Evolutionary conservation across 176 grass and related monocot genomes (phyloP).

Genomic region (Urochloa ruziziensis): DNA sequence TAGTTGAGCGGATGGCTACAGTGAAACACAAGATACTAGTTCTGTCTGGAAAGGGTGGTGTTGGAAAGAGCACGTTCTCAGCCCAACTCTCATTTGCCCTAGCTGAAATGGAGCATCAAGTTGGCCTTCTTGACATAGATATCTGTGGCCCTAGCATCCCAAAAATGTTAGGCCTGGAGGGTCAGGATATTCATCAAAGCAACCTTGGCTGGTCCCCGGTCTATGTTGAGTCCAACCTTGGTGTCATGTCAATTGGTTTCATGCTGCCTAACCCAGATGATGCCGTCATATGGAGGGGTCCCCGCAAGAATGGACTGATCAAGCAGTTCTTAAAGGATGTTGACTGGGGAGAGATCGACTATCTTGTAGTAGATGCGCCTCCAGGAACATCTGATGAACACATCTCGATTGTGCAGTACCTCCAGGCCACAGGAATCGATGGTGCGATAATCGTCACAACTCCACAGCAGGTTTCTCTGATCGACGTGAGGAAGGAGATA

Average conservation of each 20-base stretch:
- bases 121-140: constrained; percentile 75
- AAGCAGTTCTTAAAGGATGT: constrained; percentile 68
- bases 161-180: constrained; percentile 71
- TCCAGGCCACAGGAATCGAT: constrained; percentile 76
- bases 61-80: constrained; percentile 80
- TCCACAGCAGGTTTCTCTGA: constrained; percentile 80
- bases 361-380: constrained; percentile 71
- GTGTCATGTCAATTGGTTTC: constrained; percentile 62
- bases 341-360: constrained; percentile 60
- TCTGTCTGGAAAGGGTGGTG: constrained; percentile 75
- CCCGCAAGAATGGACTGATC: constrained; percentile 62
- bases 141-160: constrained; percentile 75
- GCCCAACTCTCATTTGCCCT: constrained; percentile 72
- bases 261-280: constrained; percentile 68
- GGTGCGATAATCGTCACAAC: constrained; percentile 87
- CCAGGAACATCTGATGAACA: constrained; percentile 92
- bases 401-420: constrained; percentile 93
- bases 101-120: constrained; percentile 59
- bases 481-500: constrained; percentile 63
- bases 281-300: constrained; percentile 66
- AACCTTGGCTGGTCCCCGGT: constrained; percentile 78
- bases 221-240: constrained; percentile 58
- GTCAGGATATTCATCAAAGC: constrained; percentile 80
- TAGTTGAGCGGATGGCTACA: constrained; percentile 70
- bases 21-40: constrained; percentile 81